Evolutionary conservation across 768 basidiomycete species (phyloP), one percentile per base, ranked within the genome.

Genomic region (Rhizopogon sp.): DNA sequence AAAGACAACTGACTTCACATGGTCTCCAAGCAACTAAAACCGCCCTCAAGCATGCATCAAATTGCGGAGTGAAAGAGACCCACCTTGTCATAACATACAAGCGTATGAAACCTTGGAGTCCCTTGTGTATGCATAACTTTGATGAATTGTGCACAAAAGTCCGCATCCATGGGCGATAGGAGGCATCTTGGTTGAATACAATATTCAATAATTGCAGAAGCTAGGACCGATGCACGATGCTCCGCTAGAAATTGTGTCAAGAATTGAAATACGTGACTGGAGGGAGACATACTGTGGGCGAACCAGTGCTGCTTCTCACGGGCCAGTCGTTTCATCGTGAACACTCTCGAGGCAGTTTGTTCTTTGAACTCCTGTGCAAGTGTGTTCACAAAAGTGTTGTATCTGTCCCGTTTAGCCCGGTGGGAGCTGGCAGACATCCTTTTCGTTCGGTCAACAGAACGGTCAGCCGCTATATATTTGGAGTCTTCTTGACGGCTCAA

Each of bases 121-220:
- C 92, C 94, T 66, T 87, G 82, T 13, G 81, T 79, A 61, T 99
- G 97, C 57, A 98, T 76, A 13, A 87, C 78, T 65, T 88, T 88
- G 68, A 98, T 88, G 64, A 98, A 87, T 60, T 92, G 89, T 2
- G 92, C 88, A 54, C 93, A 93, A 61, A 86, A 99, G 54, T 96
- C 88, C 25, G 97, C 96, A 69, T 99, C 97, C 83, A 94, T 91
- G 0, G 94, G 94, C 0, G 96, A 96, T n/a, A 98, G 74, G 40
- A 98, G 74, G 60, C 88, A 89, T 29, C 97, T 84, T 10, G 97
- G 96, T 64, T 90, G 87, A 57, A 99, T 84, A 66, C 97, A 98
- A 64, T 96, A 84, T 65, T 97, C 91, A 58, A 93, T 87, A 54
- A 93, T 74, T 4, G 83, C 77, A 25, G 78, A 75, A 6, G 81